phyloP scores from a whole-genome alignment of 2,329 filamentous ascomycete genomes.

The Fusarium protoensiforme region DNA sequence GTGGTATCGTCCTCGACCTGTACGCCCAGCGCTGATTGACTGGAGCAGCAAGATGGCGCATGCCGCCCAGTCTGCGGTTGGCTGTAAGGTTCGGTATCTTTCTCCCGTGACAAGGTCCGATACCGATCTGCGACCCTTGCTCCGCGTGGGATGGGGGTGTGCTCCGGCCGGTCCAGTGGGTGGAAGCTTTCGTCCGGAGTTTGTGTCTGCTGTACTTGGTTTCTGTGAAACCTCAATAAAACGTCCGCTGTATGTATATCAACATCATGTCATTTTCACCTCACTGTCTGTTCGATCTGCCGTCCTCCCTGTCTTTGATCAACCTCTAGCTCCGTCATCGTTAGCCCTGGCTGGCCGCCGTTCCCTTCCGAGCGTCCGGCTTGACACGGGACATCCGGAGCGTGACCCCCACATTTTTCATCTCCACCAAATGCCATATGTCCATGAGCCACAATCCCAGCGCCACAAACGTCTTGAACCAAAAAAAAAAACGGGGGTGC shows the following conservation, averaged over 20 bases:
- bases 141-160: conserved; percentile 31
- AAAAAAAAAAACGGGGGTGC: background rate
- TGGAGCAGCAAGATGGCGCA: background rate
- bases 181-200: conserved; percentile 10
- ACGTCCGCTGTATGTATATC: background rate
- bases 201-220: background rate
- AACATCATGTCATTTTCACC: background rate
- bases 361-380: conserved; percentile 39
- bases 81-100: conserved; percentile 22
- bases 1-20: conserved; percentile 1
- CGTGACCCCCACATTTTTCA: conserved; percentile 34
- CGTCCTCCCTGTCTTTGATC: background rate
- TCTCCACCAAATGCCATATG: conserved; percentile 6
- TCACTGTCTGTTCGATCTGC: background rate
- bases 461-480: conserved; percentile 10
- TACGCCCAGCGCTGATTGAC: background rate
- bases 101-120: conserved; percentile 22
- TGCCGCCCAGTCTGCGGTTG: conserved; percentile 8
- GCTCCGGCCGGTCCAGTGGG: conserved; percentile 1
- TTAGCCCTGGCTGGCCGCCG: conserved; percentile 28
- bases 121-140: conserved; percentile 32
- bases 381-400: conserved; percentile 30
- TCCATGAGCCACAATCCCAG: background rate
- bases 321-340: background rate
- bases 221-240: background rate